These are phyloP conservation scores for Chaetomium olivaceum DNA, from an alignment of 2,329 filamentous ascomycete genomes.

Conservation along the genomic window DNA sequence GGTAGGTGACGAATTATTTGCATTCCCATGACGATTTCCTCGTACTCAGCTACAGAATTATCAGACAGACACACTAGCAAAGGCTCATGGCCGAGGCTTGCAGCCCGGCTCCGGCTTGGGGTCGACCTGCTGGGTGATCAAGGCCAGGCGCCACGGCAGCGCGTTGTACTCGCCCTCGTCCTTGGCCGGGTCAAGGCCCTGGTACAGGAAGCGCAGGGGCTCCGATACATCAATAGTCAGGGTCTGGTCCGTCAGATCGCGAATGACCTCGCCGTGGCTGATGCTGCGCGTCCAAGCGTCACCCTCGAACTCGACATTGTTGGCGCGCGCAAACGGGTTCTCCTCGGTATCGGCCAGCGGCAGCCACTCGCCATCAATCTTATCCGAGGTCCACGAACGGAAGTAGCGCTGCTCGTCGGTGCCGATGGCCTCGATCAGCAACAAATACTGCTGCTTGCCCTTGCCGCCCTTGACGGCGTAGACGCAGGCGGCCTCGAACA, in stretches of 20 bases:
- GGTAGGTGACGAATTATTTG: no score
- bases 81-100: not conserved
- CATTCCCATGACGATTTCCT: no score
- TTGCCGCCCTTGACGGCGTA: constrained; percentile 36
- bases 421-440: constrained; percentile 44
- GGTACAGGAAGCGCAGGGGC: constrained; percentile 41
- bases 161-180: constrained; percentile 39
- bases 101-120: not conserved
- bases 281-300: constrained; percentile 41
- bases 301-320: constrained; percentile 40
- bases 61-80: not conserved
- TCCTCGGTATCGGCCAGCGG: constrained; percentile 39
- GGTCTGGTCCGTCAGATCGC: constrained; percentile 41
- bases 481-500: constrained; percentile 44
- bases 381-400: constrained; percentile 41
- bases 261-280: constrained; percentile 39
- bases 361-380: constrained; percentile 39
- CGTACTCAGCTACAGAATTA: no score
- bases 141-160: constrained; percentile 41
- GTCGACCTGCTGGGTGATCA: constrained; percentile 34
- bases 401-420: constrained; percentile 40
- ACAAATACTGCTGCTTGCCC: constrained; percentile 40
- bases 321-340: constrained; percentile 42
- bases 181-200: constrained; percentile 40
- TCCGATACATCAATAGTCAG: constrained; percentile 37